These are phyloP conservation scores for Salvia sclarea DNA, from an alignment of 305 asterid genomes.

Conservation along the genomic window DNA sequence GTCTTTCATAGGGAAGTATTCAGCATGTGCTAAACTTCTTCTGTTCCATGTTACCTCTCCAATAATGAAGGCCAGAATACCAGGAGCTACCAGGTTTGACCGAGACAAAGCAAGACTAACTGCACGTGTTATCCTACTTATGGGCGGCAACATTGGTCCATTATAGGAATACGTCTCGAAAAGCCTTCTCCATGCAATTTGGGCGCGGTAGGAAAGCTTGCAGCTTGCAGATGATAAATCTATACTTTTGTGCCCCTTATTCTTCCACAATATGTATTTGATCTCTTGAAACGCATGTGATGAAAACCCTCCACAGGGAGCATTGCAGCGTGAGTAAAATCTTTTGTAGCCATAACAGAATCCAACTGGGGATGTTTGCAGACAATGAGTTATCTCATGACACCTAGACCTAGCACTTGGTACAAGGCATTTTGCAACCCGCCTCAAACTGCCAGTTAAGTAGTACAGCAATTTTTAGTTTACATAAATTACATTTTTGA, in stretches of 20 bases:
- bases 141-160: slow-evolving; percentile 54
- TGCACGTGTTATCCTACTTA: slow-evolving; percentile 68
- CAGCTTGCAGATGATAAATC: slow-evolving; percentile 38
- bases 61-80: slow-evolving; percentile 64
- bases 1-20: slow-evolving; percentile 53
- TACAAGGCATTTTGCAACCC: slow-evolving; percentile 42
- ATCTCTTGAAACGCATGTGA: slow-evolving; percentile 39
- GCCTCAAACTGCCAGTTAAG: slow-evolving; percentile 49
- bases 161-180: slow-evolving; percentile 52
- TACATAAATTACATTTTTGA: too few relatives aligned
- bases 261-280: slow-evolving; percentile 46
- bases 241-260: slow-evolving; percentile 32
- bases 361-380: slow-evolving; percentile 36
- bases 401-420: slow-evolving; percentile 39
- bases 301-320: slow-evolving; percentile 46
- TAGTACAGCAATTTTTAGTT: slow-evolving; percentile 45
- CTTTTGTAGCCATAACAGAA: slow-evolving; percentile 35
- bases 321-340: slow-evolving; percentile 40
- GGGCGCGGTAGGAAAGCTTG: slow-evolving; percentile 51
- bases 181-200: slow-evolving; percentile 65
- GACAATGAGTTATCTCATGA: slow-evolving; percentile 36
- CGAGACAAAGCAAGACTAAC: slow-evolving; percentile 76
- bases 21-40: slow-evolving; percentile 57
- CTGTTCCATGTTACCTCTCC: slow-evolving; percentile 62
- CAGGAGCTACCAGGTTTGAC: slow-evolving; percentile 79